A percentile compares a stretch with the other conserved stretches of the same genome.
phyloP scores from a whole-genome alignment of 768 basidiomycete species.

The Mycena belliarum region DNA sequence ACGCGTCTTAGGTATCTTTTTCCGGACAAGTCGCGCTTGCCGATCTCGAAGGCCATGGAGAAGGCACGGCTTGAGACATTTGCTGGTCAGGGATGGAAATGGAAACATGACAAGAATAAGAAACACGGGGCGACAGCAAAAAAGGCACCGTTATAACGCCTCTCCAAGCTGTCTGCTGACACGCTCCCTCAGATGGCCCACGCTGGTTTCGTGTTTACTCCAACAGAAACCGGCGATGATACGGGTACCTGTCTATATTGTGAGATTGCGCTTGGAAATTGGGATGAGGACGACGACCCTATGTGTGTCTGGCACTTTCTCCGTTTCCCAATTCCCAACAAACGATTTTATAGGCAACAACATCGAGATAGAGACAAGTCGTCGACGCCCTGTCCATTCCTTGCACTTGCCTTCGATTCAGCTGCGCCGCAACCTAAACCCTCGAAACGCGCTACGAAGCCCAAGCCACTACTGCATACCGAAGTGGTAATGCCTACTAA shows the following conservation, averaged over 20 bases:
- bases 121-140: constrained; percentile 71
- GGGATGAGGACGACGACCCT: constrained; percentile 88
- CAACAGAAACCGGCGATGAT: constrained; percentile 70
- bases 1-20: constrained; percentile 53
- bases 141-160: constrained; percentile 45
- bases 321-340: constrained; percentile 7
- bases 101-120: constrained; percentile 67
- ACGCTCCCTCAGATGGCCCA: constrained; percentile 67
- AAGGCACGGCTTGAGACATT: constrained; percentile 73
- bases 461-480: constrained; percentile 28
- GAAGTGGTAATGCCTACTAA: constrained; percentile 42
- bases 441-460: constrained; percentile 31
- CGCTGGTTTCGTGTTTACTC: constrained; percentile 85
- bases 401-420: constrained; percentile 30
- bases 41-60: constrained; percentile 68
- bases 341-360: constrained; percentile 54
- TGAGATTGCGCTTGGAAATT: constrained; percentile 74
- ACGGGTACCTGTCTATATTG: constrained; percentile 87
- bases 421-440: constrained; percentile 26
- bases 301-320: constrained; percentile 53
- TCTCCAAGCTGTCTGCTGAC: not conserved
- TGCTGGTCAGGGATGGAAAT: constrained; percentile 60
- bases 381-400: constrained; percentile 43
- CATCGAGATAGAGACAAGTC: constrained; percentile 69
- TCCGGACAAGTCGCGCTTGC: constrained; percentile 60